Evolutionary conservation across 495 filamentous ascomycete genomes (phyloP).

Genomic region (Cercophora sp.): DNA sequence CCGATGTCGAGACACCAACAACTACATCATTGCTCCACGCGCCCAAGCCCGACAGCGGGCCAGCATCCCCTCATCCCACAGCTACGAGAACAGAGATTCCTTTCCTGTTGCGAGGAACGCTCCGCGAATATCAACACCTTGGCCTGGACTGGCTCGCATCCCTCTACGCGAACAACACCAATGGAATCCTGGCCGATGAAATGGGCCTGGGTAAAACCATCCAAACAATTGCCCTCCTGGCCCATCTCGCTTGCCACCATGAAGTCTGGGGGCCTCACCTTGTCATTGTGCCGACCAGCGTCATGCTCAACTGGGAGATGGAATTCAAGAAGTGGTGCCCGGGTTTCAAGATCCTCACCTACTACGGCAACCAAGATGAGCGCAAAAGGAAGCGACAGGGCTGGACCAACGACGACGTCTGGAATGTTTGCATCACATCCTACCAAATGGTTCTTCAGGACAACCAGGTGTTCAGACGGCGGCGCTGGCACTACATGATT

Average conservation of each 20-base stretch:
- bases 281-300: constrained; percentile 94
- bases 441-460: constrained; percentile 96
- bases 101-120: constrained; percentile 80
- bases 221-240: constrained; percentile 92
- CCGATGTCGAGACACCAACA: constrained; percentile 62
- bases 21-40: constrained; percentile 49
- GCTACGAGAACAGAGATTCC: constrained; percentile 71
- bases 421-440: constrained; percentile 96
- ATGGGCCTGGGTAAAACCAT: constrained; percentile 99
- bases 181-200: constrained; percentile 98
- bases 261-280: constrained; percentile 95
- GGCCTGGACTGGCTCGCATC: constrained; percentile 95
- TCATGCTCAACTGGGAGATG: constrained; percentile 99
- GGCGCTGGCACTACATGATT: constrained; percentile 97
- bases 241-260: constrained; percentile 87
- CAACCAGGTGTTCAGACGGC: constrained; percentile 83
- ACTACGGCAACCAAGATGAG: constrained; percentile 92
- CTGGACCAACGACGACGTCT: constrained; percentile 84
- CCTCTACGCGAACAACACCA: constrained; percentile 86
- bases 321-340: constrained; percentile 99
- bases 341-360: constrained; percentile 96
- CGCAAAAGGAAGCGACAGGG: constrained; percentile 84
- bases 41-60: constrained; percentile 36
- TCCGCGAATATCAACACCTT: constrained; percentile 95
- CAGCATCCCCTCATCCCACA: constrained; percentile 39